Percentiles rank a stretch among this genome's conserved stretches.
Evolutionary conservation across 495 filamentous ascomycete genomes (phyloP).

Genomic region (Platismatia glauca): DNA sequence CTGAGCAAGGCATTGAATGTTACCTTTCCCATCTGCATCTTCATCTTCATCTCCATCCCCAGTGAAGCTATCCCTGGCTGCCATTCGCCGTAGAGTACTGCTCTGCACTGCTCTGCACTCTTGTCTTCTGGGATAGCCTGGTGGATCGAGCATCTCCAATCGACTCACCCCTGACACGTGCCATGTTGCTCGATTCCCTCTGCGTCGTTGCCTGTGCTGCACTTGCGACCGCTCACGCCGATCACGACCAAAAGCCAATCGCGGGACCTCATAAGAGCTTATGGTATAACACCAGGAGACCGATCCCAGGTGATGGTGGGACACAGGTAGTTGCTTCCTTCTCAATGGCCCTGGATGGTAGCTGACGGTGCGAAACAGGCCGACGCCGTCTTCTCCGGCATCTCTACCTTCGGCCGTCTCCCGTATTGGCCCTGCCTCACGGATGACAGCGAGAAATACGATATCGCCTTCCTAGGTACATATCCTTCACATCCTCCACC

Average conservation of each 20-base stretch:
- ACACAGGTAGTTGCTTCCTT: slow-evolving; percentile 41
- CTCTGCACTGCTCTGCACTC: background rate
- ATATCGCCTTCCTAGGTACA: slow-evolving; percentile 72
- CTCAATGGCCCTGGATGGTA: background rate
- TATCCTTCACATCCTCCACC: background rate
- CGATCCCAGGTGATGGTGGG: slow-evolving; percentile 57
- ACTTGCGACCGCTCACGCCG: slow-evolving; percentile 41
- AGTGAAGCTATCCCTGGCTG: no score
- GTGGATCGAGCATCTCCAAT: background rate
- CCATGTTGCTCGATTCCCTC: slow-evolving; percentile 6
- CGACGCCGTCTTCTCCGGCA: slow-evolving; percentile 63
- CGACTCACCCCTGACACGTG: background rate
- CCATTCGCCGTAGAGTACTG: no score
- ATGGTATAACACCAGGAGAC: slow-evolving; percentile 54
- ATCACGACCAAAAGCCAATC: slow-evolving; percentile 45
- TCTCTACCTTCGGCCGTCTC: slow-evolving; percentile 69
- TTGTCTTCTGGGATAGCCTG: background rate
- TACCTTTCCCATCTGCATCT: background rate
- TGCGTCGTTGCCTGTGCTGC: slow-evolving; percentile 30
- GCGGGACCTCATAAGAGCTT: slow-evolving; percentile 48
- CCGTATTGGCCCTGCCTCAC: slow-evolving; percentile 71
- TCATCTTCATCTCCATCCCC: no score
- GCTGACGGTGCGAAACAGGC: slow-evolving; percentile 37
- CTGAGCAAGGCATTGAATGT: slow-evolving; percentile 3
- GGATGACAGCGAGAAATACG: slow-evolving; percentile 59